These are phyloP conservation scores for Candida easanensis DNA, from an alignment of 805 yeast species.

Conservation along the genomic window DNA sequence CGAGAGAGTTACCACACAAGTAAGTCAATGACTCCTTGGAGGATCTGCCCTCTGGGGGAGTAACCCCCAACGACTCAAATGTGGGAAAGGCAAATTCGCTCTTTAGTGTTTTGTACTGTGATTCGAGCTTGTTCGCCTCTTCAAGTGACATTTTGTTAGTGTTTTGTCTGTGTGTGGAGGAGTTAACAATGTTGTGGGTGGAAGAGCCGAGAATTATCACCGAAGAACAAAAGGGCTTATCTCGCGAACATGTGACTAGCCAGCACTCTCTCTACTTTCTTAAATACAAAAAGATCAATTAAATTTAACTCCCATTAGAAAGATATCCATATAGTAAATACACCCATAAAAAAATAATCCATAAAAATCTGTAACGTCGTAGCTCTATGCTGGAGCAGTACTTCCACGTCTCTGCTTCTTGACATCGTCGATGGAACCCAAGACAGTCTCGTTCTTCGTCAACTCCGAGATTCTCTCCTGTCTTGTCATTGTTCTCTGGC, in stretches of 20 bases:
- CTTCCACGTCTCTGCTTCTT: slow-evolving; percentile 34
- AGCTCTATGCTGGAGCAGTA: too few relatives aligned
- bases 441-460: slow-evolving; percentile 67
- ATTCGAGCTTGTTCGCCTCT: slow-evolving; percentile 14
- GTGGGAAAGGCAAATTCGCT: slow-evolving; percentile 67
- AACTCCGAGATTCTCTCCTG: slow-evolving; percentile 37
- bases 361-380: too few relatives aligned
- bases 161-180: not conserved
- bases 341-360: too few relatives aligned
- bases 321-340: too few relatives aligned
- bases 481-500: slow-evolving; percentile 50
- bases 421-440: slow-evolving; percentile 52
- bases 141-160: slow-evolving; percentile 2
- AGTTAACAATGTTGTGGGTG: too few relatives aligned
- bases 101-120: slow-evolving; percentile 32
- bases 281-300: too few relatives aligned
- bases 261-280: too few relatives aligned
- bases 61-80: slow-evolving; percentile 50
- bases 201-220: too few relatives aligned
- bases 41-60: slow-evolving; percentile 1
- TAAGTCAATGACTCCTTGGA: slow-evolving; percentile 42
- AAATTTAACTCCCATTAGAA: too few relatives aligned
- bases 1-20: slow-evolving; percentile 92
- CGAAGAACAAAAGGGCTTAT: too few relatives aligned
- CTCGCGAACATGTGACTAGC: too few relatives aligned